Percentiles rank a stretch among this genome's conserved stretches.
Conservation (phyloP, 148 eudicot genomes). For the Simmondsia chinensis region DNA sequence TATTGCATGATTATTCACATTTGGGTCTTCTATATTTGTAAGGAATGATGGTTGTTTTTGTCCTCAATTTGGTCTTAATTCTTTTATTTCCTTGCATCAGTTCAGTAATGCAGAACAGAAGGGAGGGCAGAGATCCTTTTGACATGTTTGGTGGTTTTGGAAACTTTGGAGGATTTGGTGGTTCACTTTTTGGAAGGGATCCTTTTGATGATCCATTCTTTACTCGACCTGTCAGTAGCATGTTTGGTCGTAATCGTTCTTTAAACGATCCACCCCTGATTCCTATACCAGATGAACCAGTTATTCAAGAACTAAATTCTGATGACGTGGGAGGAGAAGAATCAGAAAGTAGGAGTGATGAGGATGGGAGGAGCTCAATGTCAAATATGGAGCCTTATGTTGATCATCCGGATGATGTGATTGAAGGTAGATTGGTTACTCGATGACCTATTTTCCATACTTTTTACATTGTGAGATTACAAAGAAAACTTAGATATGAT, state of each 20-base stretch:
- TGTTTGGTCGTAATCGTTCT: constrained; percentile 18
- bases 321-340: constrained; percentile 38
- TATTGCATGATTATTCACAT: no score
- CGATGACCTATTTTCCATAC: no score
- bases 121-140: constrained; percentile 24
- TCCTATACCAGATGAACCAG: constrained; percentile 29
- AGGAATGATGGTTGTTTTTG: no score
- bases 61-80: no score
- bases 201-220: constrained; percentile 88
- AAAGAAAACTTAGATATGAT: no score
- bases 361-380: constrained; percentile 4
- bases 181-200: constrained; percentile 36
- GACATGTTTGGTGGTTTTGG: constrained; percentile 30
- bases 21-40: no score
- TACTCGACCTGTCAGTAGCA: constrained; percentile 35
- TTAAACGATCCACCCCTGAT: constrained; percentile 10
- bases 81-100: no score
- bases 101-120: constrained; percentile 46
- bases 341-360: constrained; percentile 8
- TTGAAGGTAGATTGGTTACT: no score
- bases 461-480: no score
- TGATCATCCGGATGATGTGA: constrained; percentile 75
- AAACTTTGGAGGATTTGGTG: constrained; percentile 28
- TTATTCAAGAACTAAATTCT: constrained; percentile 51
- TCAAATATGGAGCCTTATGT: constrained; percentile 41